Evolutionary conservation across 208 protist genomes (phyloP).

Genomic region (Trypanosoma mega): DNA sequence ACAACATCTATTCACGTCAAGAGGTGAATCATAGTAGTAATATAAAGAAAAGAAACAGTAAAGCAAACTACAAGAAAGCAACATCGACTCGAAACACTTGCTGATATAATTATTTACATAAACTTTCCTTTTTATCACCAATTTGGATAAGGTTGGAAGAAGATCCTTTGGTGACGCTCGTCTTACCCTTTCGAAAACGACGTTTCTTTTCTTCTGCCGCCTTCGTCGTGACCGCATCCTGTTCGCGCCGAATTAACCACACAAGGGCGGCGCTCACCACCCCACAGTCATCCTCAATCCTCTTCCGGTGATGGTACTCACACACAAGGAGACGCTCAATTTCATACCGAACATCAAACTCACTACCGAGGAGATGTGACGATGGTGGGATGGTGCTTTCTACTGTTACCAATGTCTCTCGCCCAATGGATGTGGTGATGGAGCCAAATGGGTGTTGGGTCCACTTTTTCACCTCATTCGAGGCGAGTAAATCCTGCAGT

Average conservation of each 20-base stretch:
- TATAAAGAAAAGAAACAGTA: conserved; percentile 7
- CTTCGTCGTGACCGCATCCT: not conserved
- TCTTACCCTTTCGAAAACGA: not conserved
- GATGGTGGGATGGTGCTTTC: too few species aligned
- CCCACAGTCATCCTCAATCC: conserved; percentile 19
- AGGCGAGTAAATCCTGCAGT: too few species aligned
- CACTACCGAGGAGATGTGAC: not conserved
- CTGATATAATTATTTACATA: too few species aligned
- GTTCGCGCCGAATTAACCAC: conserved; percentile 15
- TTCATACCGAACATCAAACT: conserved; percentile 33
- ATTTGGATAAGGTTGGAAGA: too few species aligned
- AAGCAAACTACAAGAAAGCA: not conserved
- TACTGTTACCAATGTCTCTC: too few species aligned
- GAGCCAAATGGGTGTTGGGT: too few species aligned
- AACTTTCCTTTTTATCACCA: too few species aligned
- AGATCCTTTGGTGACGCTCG: too few species aligned
- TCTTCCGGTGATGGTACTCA: conserved; percentile 35
- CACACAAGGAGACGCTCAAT: conserved; percentile 54
- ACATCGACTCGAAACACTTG: too few species aligned
- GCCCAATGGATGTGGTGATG: too few species aligned
- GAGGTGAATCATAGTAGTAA: conserved; percentile 3
- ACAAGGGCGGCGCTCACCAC: conserved; percentile 12
- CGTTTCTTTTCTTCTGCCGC: not conserved
- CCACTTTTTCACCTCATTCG: too few species aligned
- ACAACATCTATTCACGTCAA: conserved; percentile 5